These are phyloP conservation scores for Isoetes engelmannii DNA, from an alignment of 83 land plant genomes.

Conservation along the genomic window DNA sequence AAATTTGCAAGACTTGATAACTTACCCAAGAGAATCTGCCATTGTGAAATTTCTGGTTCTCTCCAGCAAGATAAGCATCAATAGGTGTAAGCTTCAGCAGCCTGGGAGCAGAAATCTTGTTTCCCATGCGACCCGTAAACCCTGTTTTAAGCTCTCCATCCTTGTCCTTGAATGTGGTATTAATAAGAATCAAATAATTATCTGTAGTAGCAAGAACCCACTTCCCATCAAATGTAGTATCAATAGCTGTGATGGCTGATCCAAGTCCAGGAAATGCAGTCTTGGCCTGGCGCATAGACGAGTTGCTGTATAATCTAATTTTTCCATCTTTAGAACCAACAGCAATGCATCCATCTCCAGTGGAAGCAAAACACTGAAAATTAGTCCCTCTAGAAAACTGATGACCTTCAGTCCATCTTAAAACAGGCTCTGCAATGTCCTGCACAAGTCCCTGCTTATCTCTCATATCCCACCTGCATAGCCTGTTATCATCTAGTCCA, in stretches of 20 bases:
- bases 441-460: constrained; percentile 28
- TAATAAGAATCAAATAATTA: constrained; percentile 81
- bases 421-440: constrained; percentile 45
- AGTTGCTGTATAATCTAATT: constrained; percentile 72
- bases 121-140: constrained; percentile 89
- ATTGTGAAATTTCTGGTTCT: constrained; percentile 67
- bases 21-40: constrained; percentile 98
- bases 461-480: constrained; percentile 35
- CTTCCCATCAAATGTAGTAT: constrained; percentile 96
- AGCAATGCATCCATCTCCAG: constrained; percentile 94
- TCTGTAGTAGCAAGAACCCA: constrained; percentile 97
- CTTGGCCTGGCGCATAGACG: constrained; percentile 93
- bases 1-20: background rate
- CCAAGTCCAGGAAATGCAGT: constrained; percentile 99
- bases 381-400: constrained; percentile 95
- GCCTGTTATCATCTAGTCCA: constrained; percentile 31
- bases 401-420: constrained; percentile 95
- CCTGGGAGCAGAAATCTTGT: constrained; percentile 89
- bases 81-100: constrained; percentile 86
- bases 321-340: constrained; percentile 97
- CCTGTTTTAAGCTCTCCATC: constrained; percentile 94
- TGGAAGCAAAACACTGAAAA: constrained; percentile 91
- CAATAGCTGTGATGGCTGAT: constrained; percentile 89
- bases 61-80: constrained; percentile 88
- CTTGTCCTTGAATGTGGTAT: constrained; percentile 83